Evolutionary conservation across 441 rosid species (phyloP).

Genomic region (Pelargonium australe): DNA sequence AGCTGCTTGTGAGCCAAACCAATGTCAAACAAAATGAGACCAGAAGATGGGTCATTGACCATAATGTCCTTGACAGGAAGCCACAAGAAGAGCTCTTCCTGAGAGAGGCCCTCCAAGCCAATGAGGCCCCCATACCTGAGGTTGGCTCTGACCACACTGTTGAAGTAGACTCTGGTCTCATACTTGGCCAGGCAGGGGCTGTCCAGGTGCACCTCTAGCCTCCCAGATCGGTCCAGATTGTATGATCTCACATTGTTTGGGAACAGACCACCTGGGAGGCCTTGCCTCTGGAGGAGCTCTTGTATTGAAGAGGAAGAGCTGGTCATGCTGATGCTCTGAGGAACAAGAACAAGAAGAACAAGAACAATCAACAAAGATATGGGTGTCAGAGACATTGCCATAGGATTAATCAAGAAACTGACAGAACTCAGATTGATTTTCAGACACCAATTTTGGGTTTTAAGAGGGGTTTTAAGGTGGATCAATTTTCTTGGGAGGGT

Average conservation of each 20-base stretch:
- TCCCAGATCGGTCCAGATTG: constrained; percentile 42
- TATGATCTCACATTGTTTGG: constrained; percentile 60
- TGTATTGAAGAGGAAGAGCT: constrained; percentile 36
- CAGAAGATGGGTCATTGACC: constrained; percentile 73
- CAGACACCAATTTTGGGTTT: constrained; percentile 13
- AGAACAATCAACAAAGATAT: constrained; percentile 23
- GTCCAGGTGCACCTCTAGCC: constrained; percentile 55
- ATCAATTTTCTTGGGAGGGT: not conserved
- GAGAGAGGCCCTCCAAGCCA: constrained; percentile 77
- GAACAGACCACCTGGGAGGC: constrained; percentile 79
- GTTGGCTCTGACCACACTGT: constrained; percentile 69
- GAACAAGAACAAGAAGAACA: constrained; percentile 18
- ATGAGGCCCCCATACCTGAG: constrained; percentile 75
- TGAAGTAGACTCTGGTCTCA: constrained; percentile 66
- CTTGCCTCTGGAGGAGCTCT: constrained; percentile 60
- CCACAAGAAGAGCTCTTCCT: constrained; percentile 89
- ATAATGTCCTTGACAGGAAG: constrained; percentile 72
- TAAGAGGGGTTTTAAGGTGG: constrained; percentile 11
- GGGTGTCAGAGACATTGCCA: constrained; percentile 31
- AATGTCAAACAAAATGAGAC: constrained; percentile 72
- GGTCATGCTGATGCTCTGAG: not conserved
- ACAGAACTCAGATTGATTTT: not conserved
- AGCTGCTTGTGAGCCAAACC: constrained; percentile 84
- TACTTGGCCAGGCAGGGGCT: constrained; percentile 71
- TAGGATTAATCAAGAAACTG: constrained; percentile 3